These are phyloP conservation scores for Claviceps sorghi DNA, from an alignment of 2,329 filamentous ascomycete species.

Conservation along the genomic window DNA sequence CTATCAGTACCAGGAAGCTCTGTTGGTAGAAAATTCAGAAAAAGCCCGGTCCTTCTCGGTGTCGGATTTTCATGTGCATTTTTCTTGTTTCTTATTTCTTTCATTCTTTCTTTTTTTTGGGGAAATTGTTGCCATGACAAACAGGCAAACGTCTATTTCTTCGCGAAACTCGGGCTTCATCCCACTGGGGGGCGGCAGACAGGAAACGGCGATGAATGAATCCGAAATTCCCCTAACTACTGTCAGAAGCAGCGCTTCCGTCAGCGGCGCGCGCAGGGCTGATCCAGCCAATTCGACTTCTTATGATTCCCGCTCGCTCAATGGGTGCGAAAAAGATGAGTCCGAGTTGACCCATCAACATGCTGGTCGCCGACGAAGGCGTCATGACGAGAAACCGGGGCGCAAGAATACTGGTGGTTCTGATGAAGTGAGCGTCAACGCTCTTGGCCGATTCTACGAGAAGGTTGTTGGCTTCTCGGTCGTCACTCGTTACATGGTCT, in stretches of 20 bases:
- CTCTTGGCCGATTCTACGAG: slow-evolving; percentile 50
- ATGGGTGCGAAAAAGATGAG: slow-evolving; percentile 29
- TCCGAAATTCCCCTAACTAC: slow-evolving; percentile 40
- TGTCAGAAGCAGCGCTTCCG: slow-evolving; percentile 40
- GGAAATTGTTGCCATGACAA: slow-evolving; percentile 6
- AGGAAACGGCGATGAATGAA: slow-evolving; percentile 20
- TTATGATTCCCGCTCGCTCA: slow-evolving; percentile 17
- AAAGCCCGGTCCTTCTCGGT: no score
- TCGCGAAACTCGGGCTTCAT: slow-evolving; percentile 25
- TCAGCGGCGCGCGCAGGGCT: slow-evolving; percentile 36
- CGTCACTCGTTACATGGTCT: slow-evolving; percentile 52
- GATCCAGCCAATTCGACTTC: slow-evolving; percentile 21
- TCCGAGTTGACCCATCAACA: slow-evolving; percentile 20
- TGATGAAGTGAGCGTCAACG: slow-evolving; percentile 44
- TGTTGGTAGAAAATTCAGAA: background rate
- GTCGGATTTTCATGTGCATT: no score
- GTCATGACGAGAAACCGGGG: slow-evolving; percentile 20
- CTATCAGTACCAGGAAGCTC: no score
- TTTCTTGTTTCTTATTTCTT: background rate
- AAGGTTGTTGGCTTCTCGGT: slow-evolving; percentile 50
- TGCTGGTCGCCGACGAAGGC: slow-evolving; percentile 35
- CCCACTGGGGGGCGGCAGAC: slow-evolving; percentile 21
- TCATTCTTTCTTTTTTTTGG: background rate
- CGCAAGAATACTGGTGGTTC: slow-evolving; percentile 30
- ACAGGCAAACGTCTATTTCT: slow-evolving; percentile 8